Conservation (phyloP, 345 rosid genomes). For the Adansonia digitata region DNA sequence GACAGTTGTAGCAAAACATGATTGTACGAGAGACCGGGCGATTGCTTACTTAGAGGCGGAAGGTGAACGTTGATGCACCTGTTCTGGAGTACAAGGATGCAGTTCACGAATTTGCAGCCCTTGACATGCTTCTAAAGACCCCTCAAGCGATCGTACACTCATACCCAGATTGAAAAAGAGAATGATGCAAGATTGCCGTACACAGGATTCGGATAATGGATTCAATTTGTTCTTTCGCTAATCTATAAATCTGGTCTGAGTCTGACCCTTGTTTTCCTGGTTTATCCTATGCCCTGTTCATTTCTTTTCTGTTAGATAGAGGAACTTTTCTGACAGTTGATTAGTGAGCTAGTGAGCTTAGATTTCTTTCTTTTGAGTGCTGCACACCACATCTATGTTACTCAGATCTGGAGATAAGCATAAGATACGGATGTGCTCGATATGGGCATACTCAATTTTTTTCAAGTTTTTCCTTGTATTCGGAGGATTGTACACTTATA, state of each 20-base stretch:
- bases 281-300: conserved; percentile 10
- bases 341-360: too few relatives aligned
- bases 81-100: conserved; percentile 94
- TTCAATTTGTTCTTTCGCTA: conserved; percentile 12
- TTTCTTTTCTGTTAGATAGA: conserved; percentile 28
- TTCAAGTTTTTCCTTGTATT: too few relatives aligned
- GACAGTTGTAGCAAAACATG: conserved; percentile 88
- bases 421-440: too few relatives aligned
- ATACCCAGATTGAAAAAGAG: background rate
- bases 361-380: too few relatives aligned
- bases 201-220: background rate
- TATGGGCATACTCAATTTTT: too few relatives aligned
- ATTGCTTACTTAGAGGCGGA: conserved; percentile 91
- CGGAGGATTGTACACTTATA: too few relatives aligned
- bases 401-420: too few relatives aligned
- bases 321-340: too few relatives aligned
- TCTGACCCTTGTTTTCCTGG: conserved; percentile 13
- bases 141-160: too few relatives aligned
- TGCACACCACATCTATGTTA: too few relatives aligned
- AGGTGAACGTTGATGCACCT: conserved; percentile 89
- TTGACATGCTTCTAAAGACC: conserved; percentile 80
- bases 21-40: conserved; percentile 97
- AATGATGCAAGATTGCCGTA: conserved; percentile 1
- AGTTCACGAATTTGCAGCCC: conserved; percentile 93
- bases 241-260: too few relatives aligned